Base-by-base conservation (phyloP, 352 stramenopile genomes). In the Thraustotheca clavata region DNA sequence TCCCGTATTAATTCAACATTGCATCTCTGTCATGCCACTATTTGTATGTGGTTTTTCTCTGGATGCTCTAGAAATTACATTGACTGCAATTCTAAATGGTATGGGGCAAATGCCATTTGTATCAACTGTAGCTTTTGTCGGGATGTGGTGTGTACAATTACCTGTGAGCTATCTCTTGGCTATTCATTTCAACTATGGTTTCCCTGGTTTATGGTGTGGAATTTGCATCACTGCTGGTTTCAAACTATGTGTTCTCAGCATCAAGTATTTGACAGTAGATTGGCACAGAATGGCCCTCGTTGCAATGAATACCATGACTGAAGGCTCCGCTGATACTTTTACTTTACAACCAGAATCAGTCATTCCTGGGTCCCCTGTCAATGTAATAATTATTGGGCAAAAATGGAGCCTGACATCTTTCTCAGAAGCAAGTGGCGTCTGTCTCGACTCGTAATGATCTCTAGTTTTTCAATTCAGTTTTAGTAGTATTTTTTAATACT, bases 81-180 rank as follows among this genome's bases (percentile, higher is more conserved):
- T 75, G 22, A 71, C 72, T 35, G 71, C 77, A 12, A 75, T 83
- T 43, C 69, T 90, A 46, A 88, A 76, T 16, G 81, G 79, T 40
- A 88, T 90, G 79, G 83, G 80, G 74, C 43, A 50, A 86, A 22
- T 50, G 43, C 83, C 80, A 39, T 72, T 88, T 4, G 80, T 78
- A 5, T 81, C 78, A 26, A 14, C 6, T 29, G 43, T 50, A 7
- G 26, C 67, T 27, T 24, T 38, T 29, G 12, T 84, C 60, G 77
- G 76, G 27, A 87, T 78, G 50, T 90, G 81, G 81, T 63, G 74
- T 54, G 71, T 90, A 62, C 83, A 88, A 29, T 65, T 90, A 3
- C 79, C 81, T 2, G 69, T 87, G 32, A 76, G 77, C n/a, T 88
- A 88, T 60, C 43, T 82, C 11, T 29, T 50, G 7, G 43, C 43